Evolutionary conservation across 148 eudicot genomes (phyloP).

Genomic region (Cornus kousa): DNA sequence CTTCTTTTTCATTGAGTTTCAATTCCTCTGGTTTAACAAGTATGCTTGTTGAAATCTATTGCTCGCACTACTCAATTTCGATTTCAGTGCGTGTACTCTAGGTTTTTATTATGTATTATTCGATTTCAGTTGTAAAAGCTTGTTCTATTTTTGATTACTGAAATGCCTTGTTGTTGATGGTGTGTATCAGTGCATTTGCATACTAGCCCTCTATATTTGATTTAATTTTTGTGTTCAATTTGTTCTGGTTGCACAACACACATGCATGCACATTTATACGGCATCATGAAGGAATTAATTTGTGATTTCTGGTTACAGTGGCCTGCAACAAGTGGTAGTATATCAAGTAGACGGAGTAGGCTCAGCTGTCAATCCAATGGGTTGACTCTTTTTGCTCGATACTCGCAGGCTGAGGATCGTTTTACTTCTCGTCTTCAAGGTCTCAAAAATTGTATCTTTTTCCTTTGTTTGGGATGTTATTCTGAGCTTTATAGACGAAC

Average conservation of each 20-base stretch:
- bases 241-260: neutral
- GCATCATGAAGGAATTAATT: neutral
- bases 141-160: too few species aligned
- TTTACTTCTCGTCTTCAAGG: slow-evolving; percentile 85
- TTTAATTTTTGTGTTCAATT: neutral
- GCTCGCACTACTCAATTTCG: neutral
- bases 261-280: neutral
- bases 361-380: slow-evolving; percentile 39
- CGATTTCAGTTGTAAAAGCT: neutral
- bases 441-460: slow-evolving; percentile 15
- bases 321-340: slow-evolving; percentile 21
- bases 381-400: slow-evolving; percentile 44
- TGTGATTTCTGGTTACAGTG: slow-evolving; percentile 32
- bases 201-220: neutral
- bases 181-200: neutral
- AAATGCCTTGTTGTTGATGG: too few species aligned
- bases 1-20: neutral
- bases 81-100: neutral
- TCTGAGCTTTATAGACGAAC: neutral
- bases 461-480: neutral
- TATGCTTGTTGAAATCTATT: neutral
- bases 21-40: neutral
- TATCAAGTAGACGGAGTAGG: slow-evolving; percentile 32
- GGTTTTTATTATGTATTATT: neutral
- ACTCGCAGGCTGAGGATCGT: slow-evolving; percentile 67